Base-by-base conservation (phyloP, 768 basidiomycete species). In the Macrolepiota albuminosa region DNA sequence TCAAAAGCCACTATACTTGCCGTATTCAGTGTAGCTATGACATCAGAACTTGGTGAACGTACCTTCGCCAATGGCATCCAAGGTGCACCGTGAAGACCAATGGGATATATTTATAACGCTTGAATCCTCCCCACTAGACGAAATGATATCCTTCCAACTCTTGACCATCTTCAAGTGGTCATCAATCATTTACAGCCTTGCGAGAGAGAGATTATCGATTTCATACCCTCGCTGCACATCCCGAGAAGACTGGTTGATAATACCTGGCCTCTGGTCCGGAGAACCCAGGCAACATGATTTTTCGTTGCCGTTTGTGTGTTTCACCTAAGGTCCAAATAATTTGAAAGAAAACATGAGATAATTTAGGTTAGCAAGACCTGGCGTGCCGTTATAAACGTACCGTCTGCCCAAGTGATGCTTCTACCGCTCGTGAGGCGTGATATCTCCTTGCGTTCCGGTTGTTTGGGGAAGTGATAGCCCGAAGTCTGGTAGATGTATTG, bases 51-150 rank as follows among this genome's bases (percentile, higher is more conserved):
- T 11, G 24, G 29, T 31, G 6, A 36, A 42, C 64, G 8, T 68
- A 80, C 82, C 80, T 67, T 76, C 72, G 8, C 80, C 83, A 56
- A 84, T 78, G 14, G 80, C 76, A 69, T 83, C 83, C 56, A 84
- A 62, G 7, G 80, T 77, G 3, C 77, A 78, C 4, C 78, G 77
- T 31, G 80, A 77, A n/a, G 68, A 59, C 76, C 77, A 78, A 14
- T 61, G 56, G 16, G 75, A 68, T 14, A 77, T 62, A 64, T 80
- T 69, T 11, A 78, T 58, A 6, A 75, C 67, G 13, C 63, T 64
- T 21, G 73, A 69, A 24, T 70, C 68, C 37, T 72, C 63, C 21
- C 64, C 56, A 34, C 69, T 69, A 43, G 63, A 65, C 45, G 57
- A 60, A 55, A 78, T 70, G 13, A 72, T 60, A 43, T 76, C 74